Conservation (phyloP, 2,329 filamentous ascomycete species). For the Colletotrichum tabaci region DNA sequence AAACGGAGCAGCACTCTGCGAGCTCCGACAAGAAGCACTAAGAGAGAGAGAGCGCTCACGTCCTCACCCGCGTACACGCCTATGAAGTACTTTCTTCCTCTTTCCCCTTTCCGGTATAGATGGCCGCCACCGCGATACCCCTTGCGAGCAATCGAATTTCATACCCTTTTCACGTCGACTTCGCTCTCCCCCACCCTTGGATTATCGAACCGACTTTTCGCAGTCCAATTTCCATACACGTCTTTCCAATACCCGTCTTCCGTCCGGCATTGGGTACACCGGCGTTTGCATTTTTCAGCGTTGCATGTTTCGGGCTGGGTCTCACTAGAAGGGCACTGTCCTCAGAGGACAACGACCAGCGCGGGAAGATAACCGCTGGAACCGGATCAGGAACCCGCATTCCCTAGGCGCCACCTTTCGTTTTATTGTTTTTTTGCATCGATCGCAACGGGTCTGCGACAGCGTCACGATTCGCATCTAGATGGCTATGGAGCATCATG, state of each 20-base stretch:
- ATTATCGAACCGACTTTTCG: conserved; percentile 22
- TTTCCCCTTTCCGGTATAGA: conserved; percentile 34
- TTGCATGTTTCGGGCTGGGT: conserved; percentile 38
- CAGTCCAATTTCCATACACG: conserved; percentile 9
- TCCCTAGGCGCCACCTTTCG: conserved; percentile 32
- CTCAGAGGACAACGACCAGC: conserved; percentile 27
- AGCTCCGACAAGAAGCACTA: conserved; percentile 42
- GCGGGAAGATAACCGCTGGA: conserved; percentile 21
- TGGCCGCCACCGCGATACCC: conserved; percentile 36
- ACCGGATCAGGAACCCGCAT: conserved; percentile 11
- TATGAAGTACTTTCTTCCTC: not conserved
- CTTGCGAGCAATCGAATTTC: conserved; percentile 40
- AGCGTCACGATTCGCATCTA: conserved; percentile 39
- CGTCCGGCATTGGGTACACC: conserved; percentile 38
- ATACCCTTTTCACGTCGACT: conserved; percentile 40
- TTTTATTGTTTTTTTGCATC: conserved; percentile 39
- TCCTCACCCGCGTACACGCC: too few relatives aligned
- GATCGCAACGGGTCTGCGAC: conserved; percentile 34
- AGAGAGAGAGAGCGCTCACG: conserved; percentile 1
- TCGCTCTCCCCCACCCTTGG: not conserved
- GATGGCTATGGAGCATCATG: conserved; percentile 36
- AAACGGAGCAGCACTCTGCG: conserved; percentile 30
- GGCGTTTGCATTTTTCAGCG: conserved; percentile 39
- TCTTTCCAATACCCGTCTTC: conserved; percentile 28
- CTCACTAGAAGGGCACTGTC: conserved; percentile 31